Conservation (phyloP, 169 alveolate genomes). For the Plasmodium billcollinsi region DNA sequence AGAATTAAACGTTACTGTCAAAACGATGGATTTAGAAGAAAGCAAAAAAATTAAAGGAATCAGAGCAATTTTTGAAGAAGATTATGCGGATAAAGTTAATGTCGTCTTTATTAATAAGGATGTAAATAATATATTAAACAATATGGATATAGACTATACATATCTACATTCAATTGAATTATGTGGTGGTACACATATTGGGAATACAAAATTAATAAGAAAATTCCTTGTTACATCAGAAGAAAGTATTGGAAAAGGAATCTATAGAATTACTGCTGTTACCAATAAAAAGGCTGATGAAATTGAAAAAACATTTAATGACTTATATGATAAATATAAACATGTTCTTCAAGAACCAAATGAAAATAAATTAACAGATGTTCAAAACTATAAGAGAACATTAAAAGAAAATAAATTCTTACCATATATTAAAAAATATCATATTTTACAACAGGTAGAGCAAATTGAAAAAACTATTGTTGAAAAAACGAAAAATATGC, state of each 20-base stretch:
- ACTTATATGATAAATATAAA: conserved; percentile 77
- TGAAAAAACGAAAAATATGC: conserved; percentile 62
- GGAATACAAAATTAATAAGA: conserved; percentile 83
- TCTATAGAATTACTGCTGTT: conserved; percentile 90
- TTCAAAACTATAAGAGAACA: conserved; percentile 49
- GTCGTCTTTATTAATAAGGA: conserved; percentile 90
- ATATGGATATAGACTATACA: conserved; percentile 75
- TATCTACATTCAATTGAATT: conserved; percentile 88
- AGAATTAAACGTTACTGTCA: conserved; percentile 80
- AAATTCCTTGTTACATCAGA: conserved; percentile 87
- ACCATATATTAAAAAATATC: conserved; percentile 57
- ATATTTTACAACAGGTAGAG: conserved; percentile 44
- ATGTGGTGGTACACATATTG: conserved; percentile 95
- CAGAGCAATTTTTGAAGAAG: conserved; percentile 92
- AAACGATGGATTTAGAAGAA: conserved; percentile 79
- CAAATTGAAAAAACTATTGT: conserved; percentile 67
- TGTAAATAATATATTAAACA: conserved; percentile 77
- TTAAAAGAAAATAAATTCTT: conserved; percentile 76
- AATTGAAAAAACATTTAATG: conserved; percentile 80
- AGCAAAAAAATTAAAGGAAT: conserved; percentile 87
- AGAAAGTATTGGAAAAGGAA: conserved; percentile 94
- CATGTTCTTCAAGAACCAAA: conserved; percentile 80
- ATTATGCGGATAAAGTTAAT: conserved; percentile 94
- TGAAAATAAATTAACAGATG: conserved; percentile 76
- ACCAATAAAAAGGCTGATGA: conserved; percentile 88